phyloP scores from a whole-genome alignment of 2,329 filamentous ascomycete genomes.

The Chaetomium sp. region DNA sequence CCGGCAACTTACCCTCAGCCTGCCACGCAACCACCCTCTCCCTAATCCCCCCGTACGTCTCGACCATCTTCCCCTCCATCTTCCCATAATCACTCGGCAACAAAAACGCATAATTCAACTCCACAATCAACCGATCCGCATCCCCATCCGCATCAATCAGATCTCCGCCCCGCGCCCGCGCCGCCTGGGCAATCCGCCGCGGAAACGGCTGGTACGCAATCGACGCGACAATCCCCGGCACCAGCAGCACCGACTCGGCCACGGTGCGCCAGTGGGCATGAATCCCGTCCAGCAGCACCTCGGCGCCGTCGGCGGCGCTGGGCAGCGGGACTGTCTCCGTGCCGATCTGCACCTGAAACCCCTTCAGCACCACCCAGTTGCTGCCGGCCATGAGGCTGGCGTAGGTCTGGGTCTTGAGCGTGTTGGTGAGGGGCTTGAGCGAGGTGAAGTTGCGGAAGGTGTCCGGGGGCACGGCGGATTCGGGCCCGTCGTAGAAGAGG shows the following conservation, averaged over 20 bases:
- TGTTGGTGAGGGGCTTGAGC: constrained; percentile 47
- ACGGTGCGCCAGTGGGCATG: constrained; percentile 33
- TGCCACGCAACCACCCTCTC: constrained; percentile 39
- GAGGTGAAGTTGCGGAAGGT: constrained; percentile 60
- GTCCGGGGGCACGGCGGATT: constrained; percentile 47
- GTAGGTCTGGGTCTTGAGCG: constrained; percentile 30
- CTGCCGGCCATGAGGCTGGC: constrained; percentile 36
- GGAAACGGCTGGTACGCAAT: constrained; percentile 41
- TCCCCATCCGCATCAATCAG: constrained; percentile 45
- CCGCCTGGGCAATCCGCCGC: constrained; percentile 39
- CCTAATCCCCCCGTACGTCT: constrained; percentile 42
- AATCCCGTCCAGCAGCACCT: constrained; percentile 26
- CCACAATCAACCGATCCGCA: constrained; percentile 46
- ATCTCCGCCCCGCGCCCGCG: constrained; percentile 42
- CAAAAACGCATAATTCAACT: constrained; percentile 48
- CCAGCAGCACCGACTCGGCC: constrained; percentile 17
- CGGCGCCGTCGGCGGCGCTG: constrained; percentile 13
- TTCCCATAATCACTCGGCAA: constrained; percentile 36
- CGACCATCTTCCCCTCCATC: constrained; percentile 43
- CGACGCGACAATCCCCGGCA: constrained; percentile 29
- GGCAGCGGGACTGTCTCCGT: constrained; percentile 36
- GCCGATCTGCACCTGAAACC: constrained; percentile 33
- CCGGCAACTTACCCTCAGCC: constrained; percentile 40
- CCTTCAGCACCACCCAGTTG: constrained; percentile 33
- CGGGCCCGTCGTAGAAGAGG: constrained; percentile 62